phyloP scores from a whole-genome alignment of 352 stramenopile genomes.

The Globisporangium cederbergense region DNA sequence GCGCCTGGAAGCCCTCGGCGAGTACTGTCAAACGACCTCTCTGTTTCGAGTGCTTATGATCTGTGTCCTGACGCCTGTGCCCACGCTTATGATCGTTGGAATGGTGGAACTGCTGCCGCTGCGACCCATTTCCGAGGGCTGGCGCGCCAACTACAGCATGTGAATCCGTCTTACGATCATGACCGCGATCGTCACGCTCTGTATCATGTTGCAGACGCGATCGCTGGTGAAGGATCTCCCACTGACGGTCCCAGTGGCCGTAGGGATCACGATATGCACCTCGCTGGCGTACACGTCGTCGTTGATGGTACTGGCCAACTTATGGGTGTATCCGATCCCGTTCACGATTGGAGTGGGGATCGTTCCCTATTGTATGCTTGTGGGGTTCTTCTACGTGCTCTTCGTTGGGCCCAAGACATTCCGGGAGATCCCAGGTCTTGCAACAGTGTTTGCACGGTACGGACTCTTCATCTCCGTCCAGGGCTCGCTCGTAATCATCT shows the following conservation, averaged over 20 bases:
- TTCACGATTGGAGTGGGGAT: slow-evolving; percentile 23
- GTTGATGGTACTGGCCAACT: slow-evolving; percentile 8
- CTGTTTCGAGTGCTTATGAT: not conserved
- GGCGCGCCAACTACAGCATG: slow-evolving; percentile 23
- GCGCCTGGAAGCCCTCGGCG: slow-evolving; percentile 6
- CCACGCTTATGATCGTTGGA: slow-evolving; percentile 14
- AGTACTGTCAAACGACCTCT: slow-evolving; percentile 5
- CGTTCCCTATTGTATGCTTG: not conserved
- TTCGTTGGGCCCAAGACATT: slow-evolving; percentile 19
- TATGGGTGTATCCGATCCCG: slow-evolving; percentile 24
- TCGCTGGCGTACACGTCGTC: slow-evolving; percentile 7
- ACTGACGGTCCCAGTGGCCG: not conserved
- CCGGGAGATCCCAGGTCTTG: slow-evolving; percentile 16
- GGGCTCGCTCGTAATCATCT: slow-evolving; percentile 13
- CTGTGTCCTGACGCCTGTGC: slow-evolving; percentile 10
- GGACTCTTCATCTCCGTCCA: slow-evolving; percentile 11
- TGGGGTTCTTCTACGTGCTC: slow-evolving; percentile 12
- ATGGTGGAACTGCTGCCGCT: slow-evolving; percentile 31
- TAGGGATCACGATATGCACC: not conserved
- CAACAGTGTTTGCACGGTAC: not conserved
- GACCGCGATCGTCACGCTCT: slow-evolving; percentile 12
- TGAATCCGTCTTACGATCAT: slow-evolving; percentile 23
- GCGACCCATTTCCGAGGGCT: slow-evolving; percentile 2
- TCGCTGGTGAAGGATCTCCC: slow-evolving; percentile 8
- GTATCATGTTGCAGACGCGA: slow-evolving; percentile 13